These are phyloP conservation scores for Eucalyptus rudis DNA, from an alignment of 345 rosid species.

Conservation along the genomic window DNA sequence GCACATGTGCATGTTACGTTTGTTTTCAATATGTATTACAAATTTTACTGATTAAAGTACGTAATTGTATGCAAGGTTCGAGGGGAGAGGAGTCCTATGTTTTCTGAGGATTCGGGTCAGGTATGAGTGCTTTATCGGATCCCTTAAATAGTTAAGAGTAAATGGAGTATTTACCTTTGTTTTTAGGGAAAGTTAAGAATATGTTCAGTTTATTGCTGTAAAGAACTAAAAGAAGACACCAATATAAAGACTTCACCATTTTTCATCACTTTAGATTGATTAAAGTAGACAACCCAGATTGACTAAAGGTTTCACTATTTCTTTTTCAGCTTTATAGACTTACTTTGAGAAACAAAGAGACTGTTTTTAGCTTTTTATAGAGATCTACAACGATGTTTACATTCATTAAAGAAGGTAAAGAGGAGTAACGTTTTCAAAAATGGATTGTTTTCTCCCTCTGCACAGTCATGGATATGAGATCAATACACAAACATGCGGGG, in stretches of 20 bases:
- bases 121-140: constrained; percentile 6
- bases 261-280: neutral
- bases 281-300: neutral
- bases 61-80: constrained; percentile 34
- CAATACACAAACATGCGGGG: neutral
- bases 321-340: neutral
- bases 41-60: neutral
- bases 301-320: neutral
- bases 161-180: neutral
- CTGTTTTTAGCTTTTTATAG: neutral
- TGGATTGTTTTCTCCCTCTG: neutral
- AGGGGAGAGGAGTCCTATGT: constrained; percentile 59
- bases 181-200: neutral
- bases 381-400: neutral
- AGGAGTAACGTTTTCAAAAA: neutral
- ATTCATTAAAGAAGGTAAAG: neutral
- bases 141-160: neutral
- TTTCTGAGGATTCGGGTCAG: constrained; percentile 95
- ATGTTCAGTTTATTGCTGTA: neutral
- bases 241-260: neutral
- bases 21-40: neutral
- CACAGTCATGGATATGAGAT: neutral
- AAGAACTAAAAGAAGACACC: neutral
- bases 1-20: neutral
- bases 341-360: neutral